Percentiles rank a stretch among this genome's conserved stretches.
Conservation (phyloP, 805 yeast genomes). For the Tetrapisispora fleetii region DNA sequence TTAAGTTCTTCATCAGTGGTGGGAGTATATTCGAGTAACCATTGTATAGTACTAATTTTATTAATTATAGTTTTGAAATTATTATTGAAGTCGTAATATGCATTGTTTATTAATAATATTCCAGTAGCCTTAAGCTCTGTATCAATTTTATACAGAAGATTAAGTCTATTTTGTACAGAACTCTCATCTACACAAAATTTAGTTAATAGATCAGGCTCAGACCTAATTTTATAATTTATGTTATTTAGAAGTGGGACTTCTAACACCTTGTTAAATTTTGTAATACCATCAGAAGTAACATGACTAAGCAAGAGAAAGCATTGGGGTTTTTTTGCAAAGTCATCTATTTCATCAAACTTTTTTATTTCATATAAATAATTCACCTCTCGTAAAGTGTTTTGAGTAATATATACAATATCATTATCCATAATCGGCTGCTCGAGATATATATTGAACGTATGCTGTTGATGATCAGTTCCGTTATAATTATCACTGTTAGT, state of each 20-base stretch:
- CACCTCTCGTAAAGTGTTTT: conserved; percentile 7
- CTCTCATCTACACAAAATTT: conserved; percentile 4
- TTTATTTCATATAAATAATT: conserved; percentile 7
- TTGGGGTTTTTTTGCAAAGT: conserved; percentile 5
- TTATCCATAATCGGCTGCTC: background rate
- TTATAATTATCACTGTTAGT: background rate
- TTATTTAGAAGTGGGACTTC: conserved; percentile 6
- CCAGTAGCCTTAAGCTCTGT: conserved; percentile 5
- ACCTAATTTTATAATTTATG: background rate
- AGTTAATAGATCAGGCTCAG: conserved; percentile 2
- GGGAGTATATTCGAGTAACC: conserved; percentile 11
- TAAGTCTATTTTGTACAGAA: conserved; percentile 5
- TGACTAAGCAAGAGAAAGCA: conserved; percentile 12
- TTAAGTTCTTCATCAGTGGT: background rate
- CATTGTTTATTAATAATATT: conserved; percentile 6
- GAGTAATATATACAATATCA: background rate
- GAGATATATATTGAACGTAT: background rate
- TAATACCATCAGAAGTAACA: background rate
- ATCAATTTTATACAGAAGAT: conserved; percentile 4
- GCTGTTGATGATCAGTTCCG: background rate
- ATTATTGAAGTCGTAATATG: conserved; percentile 6
- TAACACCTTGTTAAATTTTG: conserved; percentile 2
- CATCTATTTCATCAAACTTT: background rate
- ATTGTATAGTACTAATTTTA: background rate
- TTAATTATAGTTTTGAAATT: conserved; percentile 1